A percentile compares a stretch with the other conserved stretches of the same genome.
phyloP scores from a whole-genome alignment of 2,329 filamentous ascomycete genomes.

The Pyrenochaeta sp. region DNA sequence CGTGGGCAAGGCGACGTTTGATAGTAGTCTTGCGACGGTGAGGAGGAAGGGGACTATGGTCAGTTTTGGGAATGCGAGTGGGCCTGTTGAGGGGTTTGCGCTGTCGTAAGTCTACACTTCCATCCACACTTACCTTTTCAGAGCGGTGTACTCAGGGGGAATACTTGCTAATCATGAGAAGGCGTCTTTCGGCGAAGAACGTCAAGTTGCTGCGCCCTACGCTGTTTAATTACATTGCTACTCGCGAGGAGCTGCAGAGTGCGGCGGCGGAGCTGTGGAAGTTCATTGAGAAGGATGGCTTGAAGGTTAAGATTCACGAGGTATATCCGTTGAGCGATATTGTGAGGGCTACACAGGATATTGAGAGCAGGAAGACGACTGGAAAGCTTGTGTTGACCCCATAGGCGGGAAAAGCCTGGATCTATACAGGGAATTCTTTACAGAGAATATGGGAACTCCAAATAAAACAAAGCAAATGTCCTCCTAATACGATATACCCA shows the following conservation, averaged over 20 bases:
- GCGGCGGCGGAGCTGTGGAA: conserved; percentile 77
- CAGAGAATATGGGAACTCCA: no score
- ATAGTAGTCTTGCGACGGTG: conserved; percentile 75
- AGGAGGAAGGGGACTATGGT: conserved; percentile 79
- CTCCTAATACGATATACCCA: no score
- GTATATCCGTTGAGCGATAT: conserved; percentile 78
- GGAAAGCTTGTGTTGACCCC: conserved; percentile 82
- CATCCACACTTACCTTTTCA: conserved; percentile 10
- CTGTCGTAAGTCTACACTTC: conserved; percentile 67
- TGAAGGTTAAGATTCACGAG: conserved; percentile 78
- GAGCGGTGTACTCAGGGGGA: no score
- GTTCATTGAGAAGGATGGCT: conserved; percentile 71
- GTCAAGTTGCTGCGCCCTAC: conserved; percentile 77
- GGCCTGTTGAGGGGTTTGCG: conserved; percentile 74
- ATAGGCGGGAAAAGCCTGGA: conserved; percentile 32
- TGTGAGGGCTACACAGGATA: conserved; percentile 73
- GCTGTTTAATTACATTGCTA: conserved; percentile 69
- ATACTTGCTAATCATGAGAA: conserved; percentile 20
- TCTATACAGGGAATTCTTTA: not conserved
- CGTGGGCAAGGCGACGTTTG: conserved; percentile 85
- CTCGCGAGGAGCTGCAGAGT: conserved; percentile 70
- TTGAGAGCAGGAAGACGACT: conserved; percentile 82
- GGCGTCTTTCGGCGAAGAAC: conserved; percentile 74
- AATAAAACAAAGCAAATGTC: no score
- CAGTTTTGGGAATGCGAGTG: conserved; percentile 83